phyloP scores from a whole-genome alignment of 441 rosid species.

The Mallotus japonicus region DNA sequence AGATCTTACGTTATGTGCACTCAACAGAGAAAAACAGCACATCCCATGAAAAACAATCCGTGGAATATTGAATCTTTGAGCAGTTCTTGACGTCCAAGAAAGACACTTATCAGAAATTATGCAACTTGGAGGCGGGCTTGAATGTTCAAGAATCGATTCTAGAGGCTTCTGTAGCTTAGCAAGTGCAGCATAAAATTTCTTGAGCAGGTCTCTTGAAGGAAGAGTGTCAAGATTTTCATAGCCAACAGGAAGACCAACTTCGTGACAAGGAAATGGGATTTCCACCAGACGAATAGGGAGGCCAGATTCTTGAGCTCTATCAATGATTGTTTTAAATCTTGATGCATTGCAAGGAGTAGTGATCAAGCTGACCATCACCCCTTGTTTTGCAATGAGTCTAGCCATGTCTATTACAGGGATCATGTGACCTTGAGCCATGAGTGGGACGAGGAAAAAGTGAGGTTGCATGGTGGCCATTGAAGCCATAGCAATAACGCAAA shows the following conservation, averaged over 20 bases:
- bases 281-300: slow-evolving; percentile 20
- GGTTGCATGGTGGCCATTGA: slow-evolving; percentile 23
- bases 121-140: slow-evolving; percentile 24
- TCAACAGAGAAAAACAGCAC: slow-evolving; percentile 24
- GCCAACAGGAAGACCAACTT: slow-evolving; percentile 29
- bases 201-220: slow-evolving; percentile 26
- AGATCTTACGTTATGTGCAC: slow-evolving; percentile 15
- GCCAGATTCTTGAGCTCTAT: slow-evolving; percentile 22
- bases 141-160: slow-evolving; percentile 14
- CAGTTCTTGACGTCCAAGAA: slow-evolving; percentile 25
- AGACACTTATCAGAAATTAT: slow-evolving; percentile 32
- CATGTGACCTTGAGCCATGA: slow-evolving; percentile 45
- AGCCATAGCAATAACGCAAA: slow-evolving; percentile 17
- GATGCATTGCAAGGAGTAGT: slow-evolving; percentile 44
- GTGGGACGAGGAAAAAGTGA: slow-evolving; percentile 45
- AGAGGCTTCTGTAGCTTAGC: slow-evolving; percentile 28
- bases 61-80: slow-evolving; percentile 25
- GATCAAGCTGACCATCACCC: slow-evolving; percentile 31
- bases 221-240: slow-evolving; percentile 32
- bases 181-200: slow-evolving; percentile 23
- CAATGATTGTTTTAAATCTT: slow-evolving; percentile 23
- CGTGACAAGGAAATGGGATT: slow-evolving; percentile 30
- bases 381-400: slow-evolving; percentile 34
- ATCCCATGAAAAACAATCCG: slow-evolving; percentile 41
- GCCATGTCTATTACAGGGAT: slow-evolving; percentile 45